These are phyloP conservation scores for Saturnispora quitensis DNA, from an alignment of 805 yeast genomes.

Conservation along the genomic window DNA sequence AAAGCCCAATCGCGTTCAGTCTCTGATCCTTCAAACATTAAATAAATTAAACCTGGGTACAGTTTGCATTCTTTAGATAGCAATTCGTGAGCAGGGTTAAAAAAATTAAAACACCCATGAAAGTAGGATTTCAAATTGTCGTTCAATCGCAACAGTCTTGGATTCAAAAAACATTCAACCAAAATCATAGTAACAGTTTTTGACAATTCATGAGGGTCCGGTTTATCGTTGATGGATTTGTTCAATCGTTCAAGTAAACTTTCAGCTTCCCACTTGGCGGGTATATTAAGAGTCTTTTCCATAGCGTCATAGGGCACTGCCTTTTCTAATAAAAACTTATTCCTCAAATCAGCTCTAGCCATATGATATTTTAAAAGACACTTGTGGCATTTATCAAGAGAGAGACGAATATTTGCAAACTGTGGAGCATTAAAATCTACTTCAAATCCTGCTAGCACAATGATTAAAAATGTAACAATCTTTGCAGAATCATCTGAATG, in stretches of 20 bases:
- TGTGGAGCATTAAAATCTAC: constrained; percentile 27
- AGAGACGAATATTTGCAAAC: constrained; percentile 14
- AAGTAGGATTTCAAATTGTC: constrained; percentile 30
- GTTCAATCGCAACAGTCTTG: constrained; percentile 37
- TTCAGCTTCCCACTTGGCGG: constrained; percentile 22
- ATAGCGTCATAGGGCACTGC: constrained; percentile 23
- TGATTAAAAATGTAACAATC: constrained; percentile 9
- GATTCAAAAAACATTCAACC: constrained; percentile 44
- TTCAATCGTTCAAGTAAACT: constrained; percentile 13
- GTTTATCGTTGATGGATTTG: constrained; percentile 17
- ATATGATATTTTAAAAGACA: constrained; percentile 48
- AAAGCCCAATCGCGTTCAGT: constrained; percentile 43
- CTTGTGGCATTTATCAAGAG: constrained; percentile 40
- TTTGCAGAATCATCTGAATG: constrained; percentile 7
- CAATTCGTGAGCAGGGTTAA: constrained; percentile 10
- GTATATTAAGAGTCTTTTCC: constrained; percentile 17
- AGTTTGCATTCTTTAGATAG: constrained; percentile 17
- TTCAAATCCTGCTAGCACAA: constrained; percentile 13
- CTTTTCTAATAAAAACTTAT: constrained; percentile 43
- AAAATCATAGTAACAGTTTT: constrained; percentile 25
- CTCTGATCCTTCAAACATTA: constrained; percentile 44
- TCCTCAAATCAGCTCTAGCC: constrained; percentile 42
- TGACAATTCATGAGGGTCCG: constrained; percentile 9
- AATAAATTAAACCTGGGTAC: constrained; percentile 44
- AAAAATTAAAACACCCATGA: constrained; percentile 26